These are phyloP conservation scores for Alternaria solani DNA, from an alignment of 2,329 filamentous ascomycete species.

Conservation along the genomic window DNA sequence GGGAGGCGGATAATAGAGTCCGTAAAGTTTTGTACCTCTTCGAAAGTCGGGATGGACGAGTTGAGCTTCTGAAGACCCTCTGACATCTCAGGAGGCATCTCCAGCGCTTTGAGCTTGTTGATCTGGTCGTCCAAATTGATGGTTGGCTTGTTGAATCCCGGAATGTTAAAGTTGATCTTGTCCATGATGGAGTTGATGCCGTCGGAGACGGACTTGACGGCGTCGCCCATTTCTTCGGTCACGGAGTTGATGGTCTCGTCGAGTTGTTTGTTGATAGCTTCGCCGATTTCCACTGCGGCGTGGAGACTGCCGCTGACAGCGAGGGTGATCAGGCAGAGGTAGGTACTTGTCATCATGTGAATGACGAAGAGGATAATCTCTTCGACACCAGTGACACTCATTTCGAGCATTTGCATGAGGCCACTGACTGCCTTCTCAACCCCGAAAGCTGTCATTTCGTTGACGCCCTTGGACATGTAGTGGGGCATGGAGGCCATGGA, in stretches of 20 bases:
- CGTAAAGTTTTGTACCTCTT: slow-evolving; percentile 83
- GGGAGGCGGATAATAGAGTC: slow-evolving; percentile 76
- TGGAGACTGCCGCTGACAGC: slow-evolving; percentile 81
- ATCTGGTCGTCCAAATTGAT: slow-evolving; percentile 73
- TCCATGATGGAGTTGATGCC: slow-evolving; percentile 51
- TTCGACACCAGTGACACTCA: slow-evolving; percentile 84
- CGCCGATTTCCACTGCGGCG: slow-evolving; percentile 69
- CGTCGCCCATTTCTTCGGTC: slow-evolving; percentile 58
- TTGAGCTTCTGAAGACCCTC: slow-evolving; percentile 76
- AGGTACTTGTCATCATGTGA: slow-evolving; percentile 88
- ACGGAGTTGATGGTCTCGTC: slow-evolving; percentile 69
- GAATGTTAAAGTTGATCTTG: slow-evolving; percentile 51
- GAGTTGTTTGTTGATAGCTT: slow-evolving; percentile 67
- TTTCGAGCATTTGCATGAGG: slow-evolving; percentile 78
- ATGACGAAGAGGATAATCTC: slow-evolving; percentile 91
- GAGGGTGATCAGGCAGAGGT: slow-evolving; percentile 86
- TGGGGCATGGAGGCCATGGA: slow-evolving; percentile 98
- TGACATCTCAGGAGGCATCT: slow-evolving; percentile 74
- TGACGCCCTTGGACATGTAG: slow-evolving; percentile 89
- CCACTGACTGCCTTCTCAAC: slow-evolving; percentile 83
- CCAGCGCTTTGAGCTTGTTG: slow-evolving; percentile 71
- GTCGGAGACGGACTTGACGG: slow-evolving; percentile 44
- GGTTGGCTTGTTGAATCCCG: slow-evolving; percentile 58
- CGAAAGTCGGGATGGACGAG: slow-evolving; percentile 80
- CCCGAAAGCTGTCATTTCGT: slow-evolving; percentile 80